Percentiles rank a stretch among this genome's conserved stretches.
phyloP scores from a whole-genome alignment of 371 early-diverging fungal genomes.

The Rhizopus microsporus region DNA sequence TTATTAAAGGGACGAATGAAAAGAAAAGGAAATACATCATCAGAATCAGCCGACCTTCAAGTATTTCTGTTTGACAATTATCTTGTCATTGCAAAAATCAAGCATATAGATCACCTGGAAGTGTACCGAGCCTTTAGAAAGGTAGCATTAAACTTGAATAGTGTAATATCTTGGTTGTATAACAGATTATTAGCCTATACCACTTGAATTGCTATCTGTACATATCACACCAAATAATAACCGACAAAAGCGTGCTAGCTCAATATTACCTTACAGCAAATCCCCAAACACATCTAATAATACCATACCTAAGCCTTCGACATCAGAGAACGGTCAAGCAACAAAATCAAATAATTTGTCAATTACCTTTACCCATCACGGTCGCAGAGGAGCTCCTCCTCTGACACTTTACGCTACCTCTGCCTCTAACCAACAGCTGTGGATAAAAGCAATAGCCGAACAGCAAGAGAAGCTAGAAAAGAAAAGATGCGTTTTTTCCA shows the following conservation, averaged over 20 bases:
- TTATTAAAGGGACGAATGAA: constrained; percentile 81
- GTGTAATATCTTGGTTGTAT: too few relatives aligned
- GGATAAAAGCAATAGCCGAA: constrained; percentile 80
- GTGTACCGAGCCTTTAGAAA: constrained; percentile 37
- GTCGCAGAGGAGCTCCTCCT: constrained; percentile 62
- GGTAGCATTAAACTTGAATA: constrained; percentile 13
- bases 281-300: constrained; percentile 24
- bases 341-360: constrained; percentile 45
- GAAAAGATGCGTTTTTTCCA: constrained; percentile 56
- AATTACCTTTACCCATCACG: constrained; percentile 77
- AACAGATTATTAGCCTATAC: constrained; percentile 61
- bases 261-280: constrained; percentile 39
- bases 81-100: constrained; percentile 75
- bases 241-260: constrained; percentile 33
- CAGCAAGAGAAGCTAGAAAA: constrained; percentile 59
- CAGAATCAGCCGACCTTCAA: constrained; percentile 67
- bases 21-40: constrained; percentile 60
- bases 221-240: constrained; percentile 37
- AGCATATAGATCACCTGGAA: constrained; percentile 35
- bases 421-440: constrained; percentile 73
- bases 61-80: constrained; percentile 89
- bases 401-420: constrained; percentile 73
- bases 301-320: constrained; percentile 61
- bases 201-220: constrained; percentile 63
- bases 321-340: constrained; percentile 45